Conservation (phyloP, 2,329 filamentous ascomycete genomes). For the Aurifilum marmelostoma region DNA sequence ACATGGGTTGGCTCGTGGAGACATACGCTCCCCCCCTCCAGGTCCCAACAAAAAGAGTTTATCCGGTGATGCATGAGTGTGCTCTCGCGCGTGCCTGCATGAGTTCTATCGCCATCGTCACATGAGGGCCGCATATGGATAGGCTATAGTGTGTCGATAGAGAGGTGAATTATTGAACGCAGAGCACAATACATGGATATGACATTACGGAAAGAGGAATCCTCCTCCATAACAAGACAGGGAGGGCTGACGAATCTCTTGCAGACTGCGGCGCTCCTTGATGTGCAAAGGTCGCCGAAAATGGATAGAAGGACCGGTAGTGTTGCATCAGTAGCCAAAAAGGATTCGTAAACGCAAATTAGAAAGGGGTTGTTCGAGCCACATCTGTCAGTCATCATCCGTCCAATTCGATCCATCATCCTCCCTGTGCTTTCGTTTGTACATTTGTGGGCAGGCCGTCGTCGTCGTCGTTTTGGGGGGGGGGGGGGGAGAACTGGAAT, state of each 20-base stretch:
- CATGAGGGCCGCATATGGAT: neutral
- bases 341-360: conserved; percentile 16
- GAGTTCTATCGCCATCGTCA: neutral
- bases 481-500: neutral
- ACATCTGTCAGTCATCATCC: neutral
- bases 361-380: conserved; percentile 7
- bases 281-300: neutral
- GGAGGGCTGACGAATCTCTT: neutral
- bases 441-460: too few species aligned
- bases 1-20: neutral
- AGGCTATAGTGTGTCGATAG: conserved; percentile 6
- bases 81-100: neutral
- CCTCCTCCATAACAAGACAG: neutral
- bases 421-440: neutral
- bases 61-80: neutral
- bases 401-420: neutral
- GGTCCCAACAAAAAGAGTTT: neutral
- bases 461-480: neutral
- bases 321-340: conserved; percentile 2
- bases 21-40: too few species aligned
- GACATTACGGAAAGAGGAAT: neutral
- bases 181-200: neutral
- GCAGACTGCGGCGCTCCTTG: neutral
- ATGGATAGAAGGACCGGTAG: conserved; percentile 1
- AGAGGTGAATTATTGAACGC: neutral